Base-by-base conservation (phyloP, 306 rosid genomes). In the Luffa acutangula region DNA sequence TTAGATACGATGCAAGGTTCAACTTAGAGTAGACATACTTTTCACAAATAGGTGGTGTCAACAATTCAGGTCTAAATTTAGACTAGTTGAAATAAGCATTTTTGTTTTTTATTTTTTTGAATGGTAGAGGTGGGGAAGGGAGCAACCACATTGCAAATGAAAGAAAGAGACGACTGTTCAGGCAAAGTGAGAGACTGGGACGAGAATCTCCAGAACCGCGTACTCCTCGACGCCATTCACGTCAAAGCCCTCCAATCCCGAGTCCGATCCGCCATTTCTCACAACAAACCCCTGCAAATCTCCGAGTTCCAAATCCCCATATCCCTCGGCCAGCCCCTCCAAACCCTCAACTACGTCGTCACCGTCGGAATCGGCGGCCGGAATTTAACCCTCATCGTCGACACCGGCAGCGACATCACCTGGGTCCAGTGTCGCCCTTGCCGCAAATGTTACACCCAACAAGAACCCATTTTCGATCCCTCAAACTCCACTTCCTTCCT, bases 391-490 rank as follows among this genome's bases (percentile, higher is more conserved):
- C 87, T 94, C 76, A 87, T 91, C 53, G 93, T 94, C 49, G 97
- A 94, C 87, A 92, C 97, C 3, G 98, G 97, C 83, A 94, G 98
- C 65, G 97, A 92, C 67, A 80, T 94, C 54, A 91, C 95, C 39
- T 92, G 97, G 97, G 87, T 92, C 76, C 97, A 94, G 79, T 94
- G 97, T 85, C 82, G 80, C 39, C 98, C 98, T 12, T 92, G 98
- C 88, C 81, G 79, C 76, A 62, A 84, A 41, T 94, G 98, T 76
- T 94, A 92, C 53, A 80, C 81, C 81, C 97, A 92, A 80, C 90
- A 81, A 76, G 95, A 90, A 62, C 90, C 97, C 57, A 81, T 91
- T 6, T 91, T 91, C 84, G 78, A 85, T 58, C 97, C 98, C 71
- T 89, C 89, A 1, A 56, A 39, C 6, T 94, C 98, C 48, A 21